A percentile compares a stretch with the other conserved stretches of the same genome.
phyloP scores from a whole-genome alignment of 345 rosid species.

The Adansonia digitata region DNA sequence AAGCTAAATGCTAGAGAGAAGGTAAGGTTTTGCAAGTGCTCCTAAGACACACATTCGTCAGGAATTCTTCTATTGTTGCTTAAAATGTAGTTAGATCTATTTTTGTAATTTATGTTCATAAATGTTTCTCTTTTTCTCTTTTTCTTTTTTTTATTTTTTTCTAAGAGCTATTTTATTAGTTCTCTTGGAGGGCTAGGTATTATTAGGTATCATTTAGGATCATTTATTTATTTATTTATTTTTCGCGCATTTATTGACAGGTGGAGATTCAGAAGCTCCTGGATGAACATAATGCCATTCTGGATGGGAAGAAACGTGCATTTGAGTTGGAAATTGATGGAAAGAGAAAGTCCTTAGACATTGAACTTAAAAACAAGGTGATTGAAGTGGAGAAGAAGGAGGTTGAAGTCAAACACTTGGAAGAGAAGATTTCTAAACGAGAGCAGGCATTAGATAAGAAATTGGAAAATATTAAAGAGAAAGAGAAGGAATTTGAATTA shows the following conservation, averaged over 20 bases:
- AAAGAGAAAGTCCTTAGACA: constrained; percentile 69
- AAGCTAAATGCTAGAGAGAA: constrained; percentile 74
- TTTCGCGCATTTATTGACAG: constrained; percentile 34
- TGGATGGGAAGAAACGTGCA: constrained; percentile 62
- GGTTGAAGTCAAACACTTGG: constrained; percentile 72
- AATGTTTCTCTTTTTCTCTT: background rate
- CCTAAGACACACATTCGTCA: background rate
- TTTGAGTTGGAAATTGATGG: constrained; percentile 76
- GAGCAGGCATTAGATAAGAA: constrained; percentile 77
- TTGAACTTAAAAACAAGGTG: constrained; percentile 60
- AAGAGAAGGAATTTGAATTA: constrained; percentile 58
- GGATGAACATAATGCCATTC: constrained; percentile 67
- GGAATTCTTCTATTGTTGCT: background rate
- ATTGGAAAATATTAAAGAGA: constrained; percentile 67
- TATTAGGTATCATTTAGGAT: background rate
- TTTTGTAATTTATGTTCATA: background rate
- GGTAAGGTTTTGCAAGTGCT: constrained; percentile 34
- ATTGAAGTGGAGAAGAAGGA: constrained; percentile 73
- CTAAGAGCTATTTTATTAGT: background rate
- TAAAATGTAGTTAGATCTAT: background rate
- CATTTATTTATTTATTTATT: background rate
- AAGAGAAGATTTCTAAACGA: constrained; percentile 75
- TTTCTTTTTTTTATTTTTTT: background rate
- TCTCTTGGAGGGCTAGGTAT: background rate
- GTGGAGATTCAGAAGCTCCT: constrained; percentile 66